Evolutionary conservation across 495 filamentous ascomycete species (phyloP).

Genomic region (Neurospora tetraspora): DNA sequence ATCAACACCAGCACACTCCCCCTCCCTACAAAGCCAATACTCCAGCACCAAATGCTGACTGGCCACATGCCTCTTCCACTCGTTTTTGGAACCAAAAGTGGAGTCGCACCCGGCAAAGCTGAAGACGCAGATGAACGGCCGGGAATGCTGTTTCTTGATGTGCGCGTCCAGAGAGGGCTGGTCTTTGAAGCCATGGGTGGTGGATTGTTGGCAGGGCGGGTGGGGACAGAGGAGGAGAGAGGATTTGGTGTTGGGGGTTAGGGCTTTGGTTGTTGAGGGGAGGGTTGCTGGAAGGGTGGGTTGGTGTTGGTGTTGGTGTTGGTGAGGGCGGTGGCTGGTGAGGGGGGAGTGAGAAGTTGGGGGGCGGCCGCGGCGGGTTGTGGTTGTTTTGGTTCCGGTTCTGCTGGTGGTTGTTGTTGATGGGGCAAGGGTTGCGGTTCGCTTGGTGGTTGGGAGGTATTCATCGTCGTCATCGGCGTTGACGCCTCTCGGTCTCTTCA

Average conservation of each 20-base stretch:
- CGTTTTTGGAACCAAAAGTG: slow-evolving; percentile 77
- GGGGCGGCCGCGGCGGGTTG: background rate
- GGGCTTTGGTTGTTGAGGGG: background rate
- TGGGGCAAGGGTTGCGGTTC: background rate
- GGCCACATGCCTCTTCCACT: slow-evolving; percentile 83
- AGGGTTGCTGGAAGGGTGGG: background rate
- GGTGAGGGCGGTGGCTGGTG: background rate
- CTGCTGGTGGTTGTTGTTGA: background rate
- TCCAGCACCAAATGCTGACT: slow-evolving; percentile 72
- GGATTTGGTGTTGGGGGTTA: background rate
- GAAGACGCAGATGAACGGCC: slow-evolving; percentile 74
- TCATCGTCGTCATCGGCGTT: slow-evolving; percentile 9
- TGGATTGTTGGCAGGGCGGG: slow-evolving; percentile 28
- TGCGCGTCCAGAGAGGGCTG: slow-evolving; percentile 34
- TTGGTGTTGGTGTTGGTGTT: slow-evolving; percentile 5
- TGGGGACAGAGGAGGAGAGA: slow-evolving; percentile 16
- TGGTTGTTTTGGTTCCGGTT: no score
- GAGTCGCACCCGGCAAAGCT: slow-evolving; percentile 62
- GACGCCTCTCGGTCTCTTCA: background rate
- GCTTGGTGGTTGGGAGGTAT: slow-evolving; percentile 10
- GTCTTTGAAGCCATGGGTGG: slow-evolving; percentile 31
- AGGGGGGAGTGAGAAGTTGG: background rate
- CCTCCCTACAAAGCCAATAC: slow-evolving; percentile 73
- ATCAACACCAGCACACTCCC: slow-evolving; percentile 40
- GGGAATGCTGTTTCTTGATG: slow-evolving; percentile 42